Base-by-base conservation (phyloP, 352 stramenopile genomes). In the Peronospora destructor region DNA sequence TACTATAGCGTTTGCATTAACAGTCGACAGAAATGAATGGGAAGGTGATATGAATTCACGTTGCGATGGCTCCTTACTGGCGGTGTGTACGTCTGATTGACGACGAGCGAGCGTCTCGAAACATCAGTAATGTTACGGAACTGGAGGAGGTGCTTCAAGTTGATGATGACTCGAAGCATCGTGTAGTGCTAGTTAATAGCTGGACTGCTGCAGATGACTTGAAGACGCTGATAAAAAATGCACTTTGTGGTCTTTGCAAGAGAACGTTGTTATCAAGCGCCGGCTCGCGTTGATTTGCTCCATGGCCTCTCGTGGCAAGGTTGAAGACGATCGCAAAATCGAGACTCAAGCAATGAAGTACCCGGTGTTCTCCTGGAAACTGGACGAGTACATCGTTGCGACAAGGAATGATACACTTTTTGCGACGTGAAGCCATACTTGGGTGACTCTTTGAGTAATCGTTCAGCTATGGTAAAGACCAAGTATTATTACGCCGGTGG, bases 121-220 rank as follows among this genome's bases (percentile, higher is more conserved):
- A 3, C 3, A 21, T 21, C 3, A 21, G 1, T 21, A 3, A 21
- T 21, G 19, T 21, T 21, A 21, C 19, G 1, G 19, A 21, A 21
- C 3, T 21, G 19, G 3, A 21, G 3, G 19, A 21, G 19, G 19
- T 21, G 19, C 19, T 21, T 21, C 1, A 21, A 1, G 19, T 3
- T 21, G 3, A 21, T 11, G 45, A 47, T 19, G 32, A 30, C 6
- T 35, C 10, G 0, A 53, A 14, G 19, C 36, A 33, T 28, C 45
- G 49, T 19, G 3, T 61, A 13, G 26, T 61, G 23, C 32, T 61
- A 11, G 25, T 61, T 45, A 39, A 61, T 16, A 45, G 45, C 1
- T 50, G 30, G 45, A 55, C 37, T 30, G 14, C 11, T 35, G 16
- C 29, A 41, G 21, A 48, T 17, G 1, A 1, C 6, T 47, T 42